phyloP scores from a whole-genome alignment of 2,329 filamentous ascomycete genomes.

The Chrysoporthe puriensis region DNA sequence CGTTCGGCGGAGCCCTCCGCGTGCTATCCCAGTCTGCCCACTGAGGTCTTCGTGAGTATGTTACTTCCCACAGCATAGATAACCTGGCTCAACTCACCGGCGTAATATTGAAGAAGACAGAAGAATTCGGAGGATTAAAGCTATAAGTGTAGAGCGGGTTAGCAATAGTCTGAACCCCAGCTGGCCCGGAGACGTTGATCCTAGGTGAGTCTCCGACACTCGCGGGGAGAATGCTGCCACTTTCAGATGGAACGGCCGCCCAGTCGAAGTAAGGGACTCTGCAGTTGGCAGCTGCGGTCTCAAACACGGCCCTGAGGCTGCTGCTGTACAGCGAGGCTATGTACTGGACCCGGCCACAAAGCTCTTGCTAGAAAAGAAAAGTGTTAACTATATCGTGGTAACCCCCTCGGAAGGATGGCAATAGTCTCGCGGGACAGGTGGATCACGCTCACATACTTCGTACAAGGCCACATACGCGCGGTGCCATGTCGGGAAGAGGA shows the following conservation, averaged over 20 bases:
- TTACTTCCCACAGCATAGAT: conserved; percentile 21
- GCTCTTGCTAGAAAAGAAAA: conserved; percentile 40
- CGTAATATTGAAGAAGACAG: conserved; percentile 57
- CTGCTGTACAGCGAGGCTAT: conserved; percentile 55
- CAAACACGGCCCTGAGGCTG: conserved; percentile 52
- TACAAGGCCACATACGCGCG: conserved; percentile 73
- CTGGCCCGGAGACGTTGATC: conserved; percentile 59
- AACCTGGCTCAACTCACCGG: conserved; percentile 53
- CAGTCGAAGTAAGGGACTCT: conserved; percentile 65
- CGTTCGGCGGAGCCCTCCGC: conserved; percentile 55
- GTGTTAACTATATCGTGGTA: not conserved
- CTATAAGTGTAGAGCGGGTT: conserved; percentile 66
- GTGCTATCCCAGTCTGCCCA: conserved; percentile 64
- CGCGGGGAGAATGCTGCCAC: conserved; percentile 51
- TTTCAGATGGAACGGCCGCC: conserved; percentile 50
- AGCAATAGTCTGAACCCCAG: conserved; percentile 56
- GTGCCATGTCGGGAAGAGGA: conserved; percentile 82
- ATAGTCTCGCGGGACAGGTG: too few species aligned
- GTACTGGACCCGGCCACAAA: conserved; percentile 40
- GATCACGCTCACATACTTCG: conserved; percentile 46
- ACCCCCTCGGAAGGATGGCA: not conserved
- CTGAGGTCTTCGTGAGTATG: conserved; percentile 38
- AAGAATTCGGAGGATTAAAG: conserved; percentile 62
- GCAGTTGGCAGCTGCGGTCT: conserved; percentile 53
- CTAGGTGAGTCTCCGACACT: conserved; percentile 49